These are phyloP conservation scores for Leptographium procerum DNA, from an alignment of 2,329 filamentous ascomycete genomes.

Conservation along the genomic window DNA sequence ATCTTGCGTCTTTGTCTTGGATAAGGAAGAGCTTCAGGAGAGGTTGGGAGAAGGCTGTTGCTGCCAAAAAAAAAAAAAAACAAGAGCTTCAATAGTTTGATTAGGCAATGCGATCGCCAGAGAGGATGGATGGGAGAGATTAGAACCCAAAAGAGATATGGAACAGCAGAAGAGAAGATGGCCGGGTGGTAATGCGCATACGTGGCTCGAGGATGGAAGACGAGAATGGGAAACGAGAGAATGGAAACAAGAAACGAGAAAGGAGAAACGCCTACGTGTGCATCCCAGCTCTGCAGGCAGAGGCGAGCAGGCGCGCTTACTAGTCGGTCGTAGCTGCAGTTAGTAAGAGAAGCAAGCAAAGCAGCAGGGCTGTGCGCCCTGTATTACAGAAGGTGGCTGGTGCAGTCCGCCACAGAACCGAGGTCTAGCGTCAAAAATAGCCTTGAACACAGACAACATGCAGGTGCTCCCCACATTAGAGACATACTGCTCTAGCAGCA, in stretches of 20 bases:
- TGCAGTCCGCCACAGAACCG: background rate
- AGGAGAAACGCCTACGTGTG: slow-evolving; percentile 1
- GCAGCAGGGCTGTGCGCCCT: background rate
- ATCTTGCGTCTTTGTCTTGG: too few relatives aligned
- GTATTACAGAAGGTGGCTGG: background rate
- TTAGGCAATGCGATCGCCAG: background rate
- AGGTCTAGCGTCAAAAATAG: background rate
- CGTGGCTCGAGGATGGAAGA: background rate
- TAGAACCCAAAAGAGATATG: background rate
- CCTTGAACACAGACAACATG: too few relatives aligned
- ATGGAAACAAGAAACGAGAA: background rate
- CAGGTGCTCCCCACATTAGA: too few relatives aligned
- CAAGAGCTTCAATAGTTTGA: background rate
- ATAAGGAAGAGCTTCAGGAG: background rate
- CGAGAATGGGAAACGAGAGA: background rate
- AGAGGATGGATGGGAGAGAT: background rate
- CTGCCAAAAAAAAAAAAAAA: too few relatives aligned
- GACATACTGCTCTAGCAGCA: too few relatives aligned
- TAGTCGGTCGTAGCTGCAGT: background rate
- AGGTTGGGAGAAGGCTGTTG: background rate
- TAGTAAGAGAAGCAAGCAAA: background rate
- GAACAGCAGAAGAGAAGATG: too few relatives aligned
- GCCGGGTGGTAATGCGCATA: background rate
- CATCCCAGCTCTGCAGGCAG: background rate
- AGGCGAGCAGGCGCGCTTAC: background rate